Percentiles rank a stretch among this genome's conserved stretches.
Evolutionary conservation across 805 yeast species (phyloP).

Genomic region (Pichia nanzhaoensis): DNA sequence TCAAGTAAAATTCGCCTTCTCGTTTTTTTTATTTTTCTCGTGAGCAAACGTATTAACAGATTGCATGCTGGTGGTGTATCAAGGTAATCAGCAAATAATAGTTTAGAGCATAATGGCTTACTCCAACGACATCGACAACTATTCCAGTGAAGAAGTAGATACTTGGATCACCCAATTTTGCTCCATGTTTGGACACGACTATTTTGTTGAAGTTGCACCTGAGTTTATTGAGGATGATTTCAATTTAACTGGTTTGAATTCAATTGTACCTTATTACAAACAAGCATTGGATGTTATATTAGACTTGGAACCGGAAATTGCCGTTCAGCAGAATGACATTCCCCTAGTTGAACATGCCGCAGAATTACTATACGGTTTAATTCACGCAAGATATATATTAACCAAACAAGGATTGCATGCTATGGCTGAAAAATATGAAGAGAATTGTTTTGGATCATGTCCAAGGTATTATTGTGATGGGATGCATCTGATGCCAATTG

Average conservation of each 20-base stretch:
- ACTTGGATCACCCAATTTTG: slow-evolving; percentile 84
- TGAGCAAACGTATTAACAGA: no score
- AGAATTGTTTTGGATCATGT: slow-evolving; percentile 84
- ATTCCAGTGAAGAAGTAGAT: slow-evolving; percentile 45
- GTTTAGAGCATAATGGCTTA: slow-evolving; percentile 3
- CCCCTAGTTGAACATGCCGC: slow-evolving; percentile 85
- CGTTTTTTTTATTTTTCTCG: no score
- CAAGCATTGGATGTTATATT: slow-evolving; percentile 88
- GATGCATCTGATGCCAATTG: slow-evolving; percentile 86
- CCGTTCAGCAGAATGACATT: slow-evolving; percentile 56
- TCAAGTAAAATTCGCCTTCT: no score
- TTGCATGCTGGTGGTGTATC: no score
- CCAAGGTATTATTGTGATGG: slow-evolving; percentile 87
- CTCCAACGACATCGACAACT: slow-evolving; percentile 23
- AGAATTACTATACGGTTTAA: slow-evolving; percentile 85
- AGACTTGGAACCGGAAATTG: slow-evolving; percentile 67
- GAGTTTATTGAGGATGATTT: slow-evolving; percentile 96
- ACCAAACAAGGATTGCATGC: slow-evolving; percentile 85
- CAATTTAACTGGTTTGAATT: slow-evolving; percentile 82
- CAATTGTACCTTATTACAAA: slow-evolving; percentile 82
- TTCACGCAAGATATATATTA: slow-evolving; percentile 86
- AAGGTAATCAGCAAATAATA: no score
- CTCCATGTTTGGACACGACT: slow-evolving; percentile 76
- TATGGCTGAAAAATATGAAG: slow-evolving; percentile 91
- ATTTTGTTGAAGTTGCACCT: slow-evolving; percentile 83